These are phyloP conservation scores for Paspalum notatum DNA, from an alignment of 176 grass and related monocot genomes.

Conservation along the genomic window DNA sequence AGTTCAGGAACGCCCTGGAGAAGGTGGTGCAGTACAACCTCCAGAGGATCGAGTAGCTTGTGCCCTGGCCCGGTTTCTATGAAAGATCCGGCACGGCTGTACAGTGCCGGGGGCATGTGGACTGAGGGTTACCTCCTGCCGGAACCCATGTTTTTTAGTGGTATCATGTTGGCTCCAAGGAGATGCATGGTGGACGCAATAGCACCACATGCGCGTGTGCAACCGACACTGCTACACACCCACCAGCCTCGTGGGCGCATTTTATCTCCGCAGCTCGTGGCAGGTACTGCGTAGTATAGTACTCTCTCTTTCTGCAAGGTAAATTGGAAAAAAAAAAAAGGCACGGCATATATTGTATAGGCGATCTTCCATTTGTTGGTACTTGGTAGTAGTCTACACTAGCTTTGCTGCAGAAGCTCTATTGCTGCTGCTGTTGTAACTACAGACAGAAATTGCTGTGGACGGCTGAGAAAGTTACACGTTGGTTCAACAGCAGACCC, in stretches of 20 bases:
- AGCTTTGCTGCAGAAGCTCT: too few relatives aligned
- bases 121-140: neutral
- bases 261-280: conserved; percentile 18
- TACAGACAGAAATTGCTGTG: neutral
- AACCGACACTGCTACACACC: conserved; percentile 30
- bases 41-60: conserved; percentile 88
- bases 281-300: neutral
- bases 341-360: conserved; percentile 15
- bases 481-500: neutral
- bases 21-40: conserved; percentile 84
- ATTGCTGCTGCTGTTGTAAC: neutral
- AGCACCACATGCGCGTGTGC: conserved; percentile 1
- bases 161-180: too few relatives aligned
- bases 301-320: conserved; percentile 37
- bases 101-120: too few relatives aligned
- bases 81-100: too few relatives aligned
- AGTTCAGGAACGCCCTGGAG: conserved; percentile 74
- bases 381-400: neutral
- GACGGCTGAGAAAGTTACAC: neutral
- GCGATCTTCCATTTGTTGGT: neutral
- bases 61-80: too few relatives aligned
- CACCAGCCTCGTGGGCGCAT: conserved; percentile 26
- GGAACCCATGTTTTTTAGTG: too few relatives aligned
- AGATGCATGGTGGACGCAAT: conserved; percentile 23
- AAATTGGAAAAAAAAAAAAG: neutral